Conservation (phyloP, 148 eudicot species). For the Dysphania ambrosioides region DNA sequence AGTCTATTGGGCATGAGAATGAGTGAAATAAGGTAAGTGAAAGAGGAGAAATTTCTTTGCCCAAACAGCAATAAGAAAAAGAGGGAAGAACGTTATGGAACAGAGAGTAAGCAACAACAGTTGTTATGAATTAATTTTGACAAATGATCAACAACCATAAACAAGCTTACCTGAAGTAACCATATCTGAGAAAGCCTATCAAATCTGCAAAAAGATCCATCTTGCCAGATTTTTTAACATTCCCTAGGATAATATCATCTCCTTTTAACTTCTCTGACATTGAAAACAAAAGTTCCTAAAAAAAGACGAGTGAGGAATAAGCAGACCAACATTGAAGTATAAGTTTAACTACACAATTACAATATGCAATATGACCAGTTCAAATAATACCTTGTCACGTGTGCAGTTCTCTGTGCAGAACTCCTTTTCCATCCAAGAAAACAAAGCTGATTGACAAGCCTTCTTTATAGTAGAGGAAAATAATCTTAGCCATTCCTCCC, state of each 20-base stretch:
- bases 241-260: slow-evolving; percentile 43
- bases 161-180: slow-evolving; percentile 57
- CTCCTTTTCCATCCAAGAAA: slow-evolving; percentile 80
- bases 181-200: slow-evolving; percentile 61
- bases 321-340: neutral
- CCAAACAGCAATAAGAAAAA: too few species aligned
- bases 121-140: neutral
- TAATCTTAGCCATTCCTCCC: slow-evolving; percentile 39
- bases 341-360: slow-evolving; percentile 4
- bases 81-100: too few species aligned
- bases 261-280: slow-evolving; percentile 63
- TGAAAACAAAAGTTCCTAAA: slow-evolving; percentile 55
- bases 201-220: slow-evolving; percentile 77
- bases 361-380: slow-evolving; percentile 3
- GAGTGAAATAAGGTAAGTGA: too few species aligned
- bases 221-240: slow-evolving; percentile 66
- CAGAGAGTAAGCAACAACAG: neutral
- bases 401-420: slow-evolving; percentile 41
- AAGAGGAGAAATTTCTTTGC: too few species aligned
- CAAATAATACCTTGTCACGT: slow-evolving; percentile 56
- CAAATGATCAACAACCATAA: slow-evolving; percentile 2
- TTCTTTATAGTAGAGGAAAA: slow-evolving; percentile 47
- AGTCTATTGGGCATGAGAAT: too few species aligned
- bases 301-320: slow-evolving; percentile 13
- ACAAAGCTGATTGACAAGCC: slow-evolving; percentile 54